Conservation (phyloP, 495 filamentous ascomycete genomes). For the Apiosordaria backusii region DNA sequence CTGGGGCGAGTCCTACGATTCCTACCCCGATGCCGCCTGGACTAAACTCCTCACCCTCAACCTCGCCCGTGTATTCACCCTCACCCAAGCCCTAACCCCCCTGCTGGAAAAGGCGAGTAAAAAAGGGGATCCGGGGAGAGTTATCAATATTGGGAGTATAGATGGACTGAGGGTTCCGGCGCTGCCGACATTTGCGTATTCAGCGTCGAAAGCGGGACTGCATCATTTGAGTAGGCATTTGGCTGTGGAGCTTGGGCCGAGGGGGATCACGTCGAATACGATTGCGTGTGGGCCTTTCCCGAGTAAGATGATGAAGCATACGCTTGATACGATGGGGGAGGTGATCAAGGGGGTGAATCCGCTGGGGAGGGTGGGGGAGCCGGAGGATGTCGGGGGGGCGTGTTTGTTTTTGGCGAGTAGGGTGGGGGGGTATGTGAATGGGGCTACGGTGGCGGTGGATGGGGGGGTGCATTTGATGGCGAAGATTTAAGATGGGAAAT, state of each 20-base stretch:
- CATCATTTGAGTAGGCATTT: constrained; percentile 72
- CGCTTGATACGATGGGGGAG: constrained; percentile 58
- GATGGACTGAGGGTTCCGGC: constrained; percentile 69
- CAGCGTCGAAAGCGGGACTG: constrained; percentile 69
- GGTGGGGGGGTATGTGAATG: constrained; percentile 72
- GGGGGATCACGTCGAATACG: constrained; percentile 55
- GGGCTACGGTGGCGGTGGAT: constrained; percentile 71
- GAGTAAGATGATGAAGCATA: constrained; percentile 80
- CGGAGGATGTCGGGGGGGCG: constrained; percentile 70
- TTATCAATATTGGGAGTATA: constrained; percentile 75
- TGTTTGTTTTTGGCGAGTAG: constrained; percentile 69
- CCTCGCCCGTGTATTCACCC: constrained; percentile 73
- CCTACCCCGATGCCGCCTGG: constrained; percentile 71
- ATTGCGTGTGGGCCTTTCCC: constrained; percentile 78
- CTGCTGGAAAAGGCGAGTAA: constrained; percentile 55
- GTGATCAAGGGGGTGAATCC: constrained; percentile 62
- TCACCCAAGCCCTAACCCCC: constrained; percentile 70
- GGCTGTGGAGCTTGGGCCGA: constrained; percentile 64
- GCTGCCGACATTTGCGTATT: constrained; percentile 73
- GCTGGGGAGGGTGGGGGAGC: constrained; percentile 65
- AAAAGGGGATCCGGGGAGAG: constrained; percentile 48
- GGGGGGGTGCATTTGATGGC: constrained; percentile 50
- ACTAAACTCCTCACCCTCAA: constrained; percentile 74
- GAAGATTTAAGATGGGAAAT: constrained; percentile 28
- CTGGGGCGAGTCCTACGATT: constrained; percentile 68